Evolutionary conservation across 176 grass and related monocot genomes (phyloP).

Genomic region (Oryza brachyantha): DNA sequence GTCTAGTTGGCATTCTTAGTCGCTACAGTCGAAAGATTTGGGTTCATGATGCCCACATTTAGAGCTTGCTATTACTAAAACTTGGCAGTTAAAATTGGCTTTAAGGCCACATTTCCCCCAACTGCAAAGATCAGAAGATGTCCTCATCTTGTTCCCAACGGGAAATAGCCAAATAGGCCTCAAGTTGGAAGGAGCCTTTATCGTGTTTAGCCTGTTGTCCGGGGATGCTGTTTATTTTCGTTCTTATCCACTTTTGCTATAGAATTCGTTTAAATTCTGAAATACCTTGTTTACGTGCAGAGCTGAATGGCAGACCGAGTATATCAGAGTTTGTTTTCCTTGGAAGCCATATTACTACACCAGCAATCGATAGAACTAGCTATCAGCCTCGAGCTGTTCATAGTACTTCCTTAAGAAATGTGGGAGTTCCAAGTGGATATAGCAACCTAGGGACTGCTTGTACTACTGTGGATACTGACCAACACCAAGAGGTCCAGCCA

Average conservation of each 20-base stretch:
- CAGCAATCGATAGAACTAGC: constrained; percentile 38
- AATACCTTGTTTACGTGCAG: constrained; percentile 41
- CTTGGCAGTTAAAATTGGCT: background rate
- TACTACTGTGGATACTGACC: constrained; percentile 24
- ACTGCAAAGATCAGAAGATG: background rate
- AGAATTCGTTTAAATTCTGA: constrained; percentile 19
- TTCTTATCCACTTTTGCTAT: background rate
- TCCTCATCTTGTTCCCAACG: background rate
- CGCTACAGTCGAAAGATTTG: background rate
- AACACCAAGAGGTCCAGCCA: constrained; percentile 36
- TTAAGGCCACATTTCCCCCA: no score
- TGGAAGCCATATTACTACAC: constrained; percentile 51
- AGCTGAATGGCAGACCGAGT: constrained; percentile 47
- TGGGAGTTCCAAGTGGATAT: constrained; percentile 37
- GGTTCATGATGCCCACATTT: background rate
- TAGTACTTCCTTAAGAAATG: constrained; percentile 28
- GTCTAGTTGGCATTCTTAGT: background rate
- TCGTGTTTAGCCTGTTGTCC: background rate
- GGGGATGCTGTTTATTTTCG: background rate
- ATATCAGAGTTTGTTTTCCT: constrained; percentile 51
- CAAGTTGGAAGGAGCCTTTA: background rate
- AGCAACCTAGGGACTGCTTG: constrained; percentile 22
- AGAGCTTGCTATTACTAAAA: background rate
- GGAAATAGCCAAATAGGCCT: background rate
- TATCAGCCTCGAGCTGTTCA: constrained; percentile 38